Percentiles rank a stretch among this genome's conserved stretches.
Evolutionary conservation across 2,329 filamentous ascomycete species (phyloP).

Genomic region (Emydomyces testavorans): DNA sequence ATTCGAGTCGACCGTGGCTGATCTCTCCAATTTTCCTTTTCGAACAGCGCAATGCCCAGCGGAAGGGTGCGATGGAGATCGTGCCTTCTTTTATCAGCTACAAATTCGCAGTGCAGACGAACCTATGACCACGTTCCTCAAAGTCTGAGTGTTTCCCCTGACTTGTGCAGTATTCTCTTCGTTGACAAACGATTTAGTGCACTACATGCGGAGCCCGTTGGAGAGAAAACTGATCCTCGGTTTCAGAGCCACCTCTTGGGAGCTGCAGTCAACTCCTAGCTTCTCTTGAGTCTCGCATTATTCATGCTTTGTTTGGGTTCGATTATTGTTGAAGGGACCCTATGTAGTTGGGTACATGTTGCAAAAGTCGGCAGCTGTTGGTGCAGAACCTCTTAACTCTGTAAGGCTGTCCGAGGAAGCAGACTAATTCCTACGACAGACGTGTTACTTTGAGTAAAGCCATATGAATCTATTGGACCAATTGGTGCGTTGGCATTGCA

Average conservation of each 20-base stretch:
- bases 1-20: background rate
- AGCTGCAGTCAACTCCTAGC: background rate
- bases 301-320: background rate
- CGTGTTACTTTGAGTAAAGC: no score
- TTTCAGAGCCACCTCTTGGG: background rate
- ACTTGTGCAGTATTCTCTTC: background rate
- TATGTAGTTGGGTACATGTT: no score
- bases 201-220: constrained; percentile 37
- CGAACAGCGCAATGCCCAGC: constrained; percentile 68
- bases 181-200: constrained; percentile 28
- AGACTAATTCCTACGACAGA: no score
- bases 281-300: background rate
- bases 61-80: constrained; percentile 65
- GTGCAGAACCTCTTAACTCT: no score
- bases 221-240: constrained; percentile 37
- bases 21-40: no score
- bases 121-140: constrained; percentile 95
- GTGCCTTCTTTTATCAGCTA: constrained; percentile 90
- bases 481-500: no score
- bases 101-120: constrained; percentile 98
- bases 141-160: constrained; percentile 42
- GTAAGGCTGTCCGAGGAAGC: no score
- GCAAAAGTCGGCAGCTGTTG: no score
- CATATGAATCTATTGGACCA: no score
- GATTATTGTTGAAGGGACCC: no score